phyloP scores from a whole-genome alignment of 192 early-diverging fungal genomes.

The Dissophora ornata region DNA sequence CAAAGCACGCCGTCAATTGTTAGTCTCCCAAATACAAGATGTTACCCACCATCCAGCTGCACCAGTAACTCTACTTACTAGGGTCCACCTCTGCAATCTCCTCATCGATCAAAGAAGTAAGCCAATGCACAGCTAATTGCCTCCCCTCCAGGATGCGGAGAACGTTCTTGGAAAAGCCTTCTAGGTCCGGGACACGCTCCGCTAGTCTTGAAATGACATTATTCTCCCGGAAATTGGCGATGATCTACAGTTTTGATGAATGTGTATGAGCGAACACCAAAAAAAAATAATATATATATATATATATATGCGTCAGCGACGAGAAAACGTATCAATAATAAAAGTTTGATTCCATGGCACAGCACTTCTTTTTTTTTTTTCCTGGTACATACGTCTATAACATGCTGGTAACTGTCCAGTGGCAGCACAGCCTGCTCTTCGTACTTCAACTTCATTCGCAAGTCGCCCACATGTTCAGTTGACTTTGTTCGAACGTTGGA shows the following conservation, averaged over 20 bases:
- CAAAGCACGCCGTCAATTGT: too few species aligned
- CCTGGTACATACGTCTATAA: slow-evolving; percentile 49
- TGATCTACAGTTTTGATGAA: slow-evolving; percentile 23
- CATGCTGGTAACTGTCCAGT: slow-evolving; percentile 37
- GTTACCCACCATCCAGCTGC: too few species aligned
- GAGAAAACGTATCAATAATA: too few species aligned
- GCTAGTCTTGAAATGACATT: slow-evolving; percentile 58
- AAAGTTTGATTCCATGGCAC: too few species aligned
- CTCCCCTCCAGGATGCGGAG: slow-evolving; percentile 56
- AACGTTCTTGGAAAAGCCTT: slow-evolving; percentile 54
- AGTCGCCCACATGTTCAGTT: slow-evolving; percentile 46
- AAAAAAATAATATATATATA: background rate
- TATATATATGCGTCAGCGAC: too few species aligned
- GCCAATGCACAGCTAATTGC: slow-evolving; percentile 54
- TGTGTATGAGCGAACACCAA: background rate
- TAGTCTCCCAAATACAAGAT: too few species aligned
- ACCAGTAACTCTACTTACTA: too few species aligned
- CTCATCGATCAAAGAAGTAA: slow-evolving; percentile 58
- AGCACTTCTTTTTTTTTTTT: background rate
- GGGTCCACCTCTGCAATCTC: slow-evolving; percentile 56
- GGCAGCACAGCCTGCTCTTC: slow-evolving; percentile 58
- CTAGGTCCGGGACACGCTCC: slow-evolving; percentile 44
- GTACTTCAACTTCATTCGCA: slow-evolving; percentile 51
- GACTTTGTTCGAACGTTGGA: slow-evolving; percentile 28
- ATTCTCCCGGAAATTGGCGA: slow-evolving; percentile 53